Evolutionary conservation across 495 filamentous ascomycete species (phyloP).

Genomic region (Aspergillus asperescens): DNA sequence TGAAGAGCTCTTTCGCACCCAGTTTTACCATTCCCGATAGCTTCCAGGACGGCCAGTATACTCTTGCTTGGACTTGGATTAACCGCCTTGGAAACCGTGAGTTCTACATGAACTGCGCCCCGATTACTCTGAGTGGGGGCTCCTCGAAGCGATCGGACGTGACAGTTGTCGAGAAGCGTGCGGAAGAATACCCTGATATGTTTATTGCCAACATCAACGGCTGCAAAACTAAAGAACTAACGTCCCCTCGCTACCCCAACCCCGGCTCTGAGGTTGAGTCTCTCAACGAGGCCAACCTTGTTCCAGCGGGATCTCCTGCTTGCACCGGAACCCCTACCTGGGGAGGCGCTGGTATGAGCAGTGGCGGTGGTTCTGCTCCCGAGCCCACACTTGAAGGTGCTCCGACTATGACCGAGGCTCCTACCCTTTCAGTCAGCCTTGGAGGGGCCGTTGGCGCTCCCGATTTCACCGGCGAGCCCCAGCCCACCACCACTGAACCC

Average conservation of each 20-base stretch:
- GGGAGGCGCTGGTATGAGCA: slow-evolving; percentile 20
- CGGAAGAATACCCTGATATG: slow-evolving; percentile 63
- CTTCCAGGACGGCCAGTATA: slow-evolving; percentile 49
- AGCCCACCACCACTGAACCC: slow-evolving; percentile 1
- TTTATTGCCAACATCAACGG: slow-evolving; percentile 73
- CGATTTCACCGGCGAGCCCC: background rate
- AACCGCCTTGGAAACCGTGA: slow-evolving; percentile 84
- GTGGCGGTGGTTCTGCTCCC: slow-evolving; percentile 13
- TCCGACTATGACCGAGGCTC: slow-evolving; percentile 8
- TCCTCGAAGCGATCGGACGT: slow-evolving; percentile 33
- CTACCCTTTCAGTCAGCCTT: slow-evolving; percentile 10
- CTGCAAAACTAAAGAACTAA: slow-evolving; percentile 49
- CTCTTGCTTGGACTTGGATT: slow-evolving; percentile 86
- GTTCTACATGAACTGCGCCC: slow-evolving; percentile 93
- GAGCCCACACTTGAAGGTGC: slow-evolving; percentile 13
- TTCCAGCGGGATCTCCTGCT: slow-evolving; percentile 21
- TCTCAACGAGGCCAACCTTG: slow-evolving; percentile 24
- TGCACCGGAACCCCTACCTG: slow-evolving; percentile 31
- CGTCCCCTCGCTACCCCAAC: slow-evolving; percentile 65
- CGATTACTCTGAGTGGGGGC: slow-evolving; percentile 56
- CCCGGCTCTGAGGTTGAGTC: slow-evolving; percentile 59
- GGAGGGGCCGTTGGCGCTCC: slow-evolving; percentile 5
- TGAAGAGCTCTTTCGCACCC: slow-evolving; percentile 28
- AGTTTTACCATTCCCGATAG: slow-evolving; percentile 43
- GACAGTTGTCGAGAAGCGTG: slow-evolving; percentile 29